Evolutionary conservation across 768 basidiomycete species (phyloP).

Genomic region (Xerocomellus intermedius): DNA sequence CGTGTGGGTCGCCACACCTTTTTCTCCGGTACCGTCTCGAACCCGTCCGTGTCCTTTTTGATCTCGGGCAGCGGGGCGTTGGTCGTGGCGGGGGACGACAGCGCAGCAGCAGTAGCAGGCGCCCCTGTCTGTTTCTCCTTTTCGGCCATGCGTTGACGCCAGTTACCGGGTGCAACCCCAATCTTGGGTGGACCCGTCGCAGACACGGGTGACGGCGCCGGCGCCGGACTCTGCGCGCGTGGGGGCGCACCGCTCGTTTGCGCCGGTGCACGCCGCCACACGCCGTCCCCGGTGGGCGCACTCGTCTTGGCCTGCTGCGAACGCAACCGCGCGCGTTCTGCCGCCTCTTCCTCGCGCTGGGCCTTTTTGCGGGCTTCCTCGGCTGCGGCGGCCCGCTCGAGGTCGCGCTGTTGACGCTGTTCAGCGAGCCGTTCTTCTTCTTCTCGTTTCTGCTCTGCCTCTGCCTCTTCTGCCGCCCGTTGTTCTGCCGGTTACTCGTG

Average conservation of each 20-base stretch:
- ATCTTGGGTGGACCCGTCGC: conserved; percentile 40
- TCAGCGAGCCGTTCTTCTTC: conserved; percentile 57
- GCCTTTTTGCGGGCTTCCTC: conserved; percentile 59
- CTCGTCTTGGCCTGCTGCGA: conserved; percentile 26
- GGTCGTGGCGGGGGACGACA: conserved; percentile 11
- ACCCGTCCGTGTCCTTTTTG: conserved; percentile 65
- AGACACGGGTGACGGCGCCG: conserved; percentile 34
- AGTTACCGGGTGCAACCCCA: conserved; percentile 37
- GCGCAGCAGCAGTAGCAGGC: too few species aligned
- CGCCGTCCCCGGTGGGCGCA: conserved; percentile 23
- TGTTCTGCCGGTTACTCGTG: conserved; percentile 37
- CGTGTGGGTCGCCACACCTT: conserved; percentile 25
- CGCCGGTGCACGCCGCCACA: conserved; percentile 20
- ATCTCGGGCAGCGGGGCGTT: conserved; percentile 38
- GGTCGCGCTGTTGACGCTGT: conserved; percentile 52
- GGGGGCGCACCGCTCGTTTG: conserved; percentile 37
- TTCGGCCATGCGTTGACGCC: conserved; percentile 48
- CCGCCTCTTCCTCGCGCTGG: conserved; percentile 73
- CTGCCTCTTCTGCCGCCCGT: conserved; percentile 57
- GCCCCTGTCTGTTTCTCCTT: background rate
- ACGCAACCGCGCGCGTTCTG: conserved; percentile 41
- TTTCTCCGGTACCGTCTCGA: conserved; percentile 52
- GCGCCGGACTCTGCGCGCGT: conserved; percentile 58
- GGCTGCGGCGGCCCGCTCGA: conserved; percentile 46
- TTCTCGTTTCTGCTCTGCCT: conserved; percentile 53